Evolutionary conservation across 345 rosid genomes (phyloP).

Genomic region (Ricinus communis): DNA sequence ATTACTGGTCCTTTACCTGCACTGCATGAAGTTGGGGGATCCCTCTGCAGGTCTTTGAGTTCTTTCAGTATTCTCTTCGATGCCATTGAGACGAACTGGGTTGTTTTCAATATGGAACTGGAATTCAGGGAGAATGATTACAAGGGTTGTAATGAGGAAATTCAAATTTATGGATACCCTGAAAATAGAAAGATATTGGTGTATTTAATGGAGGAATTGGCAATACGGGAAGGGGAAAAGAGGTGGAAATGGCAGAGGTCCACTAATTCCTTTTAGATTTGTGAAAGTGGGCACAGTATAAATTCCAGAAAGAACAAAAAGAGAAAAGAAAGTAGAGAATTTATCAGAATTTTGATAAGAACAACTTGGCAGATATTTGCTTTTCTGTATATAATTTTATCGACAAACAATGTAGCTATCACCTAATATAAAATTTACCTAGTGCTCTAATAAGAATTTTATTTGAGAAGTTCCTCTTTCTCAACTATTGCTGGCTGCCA

Average conservation of each 20-base stretch:
- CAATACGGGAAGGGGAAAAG: conserved; percentile 7
- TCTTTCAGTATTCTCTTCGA: conserved; percentile 64
- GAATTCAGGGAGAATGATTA: neutral
- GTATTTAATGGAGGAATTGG: conserved; percentile 35
- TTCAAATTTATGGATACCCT: neutral
- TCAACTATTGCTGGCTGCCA: too few relatives aligned
- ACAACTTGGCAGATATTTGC: neutral
- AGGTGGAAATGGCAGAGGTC: conserved; percentile 19
- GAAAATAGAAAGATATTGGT: conserved; percentile 9
- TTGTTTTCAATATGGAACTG: neutral
- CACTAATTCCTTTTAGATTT: conserved; percentile 25
- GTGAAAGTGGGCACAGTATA: conserved; percentile 44
- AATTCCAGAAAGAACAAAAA: conserved; percentile 41
- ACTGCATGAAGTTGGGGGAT: conserved; percentile 74
- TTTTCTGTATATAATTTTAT: too few relatives aligned
- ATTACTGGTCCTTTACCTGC: conserved; percentile 44
- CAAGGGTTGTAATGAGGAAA: conserved; percentile 11
- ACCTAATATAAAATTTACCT: too few relatives aligned
- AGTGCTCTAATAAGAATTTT: too few relatives aligned
- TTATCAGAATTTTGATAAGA: neutral
- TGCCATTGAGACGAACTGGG: conserved; percentile 37
- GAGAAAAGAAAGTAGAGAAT: conserved; percentile 23
- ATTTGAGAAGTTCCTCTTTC: too few relatives aligned
- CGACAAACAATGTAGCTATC: too few relatives aligned
- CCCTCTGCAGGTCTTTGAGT: conserved; percentile 64